Conservation (phyloP, 768 basidiomycete genomes). For the Suillus alpinus region DNA sequence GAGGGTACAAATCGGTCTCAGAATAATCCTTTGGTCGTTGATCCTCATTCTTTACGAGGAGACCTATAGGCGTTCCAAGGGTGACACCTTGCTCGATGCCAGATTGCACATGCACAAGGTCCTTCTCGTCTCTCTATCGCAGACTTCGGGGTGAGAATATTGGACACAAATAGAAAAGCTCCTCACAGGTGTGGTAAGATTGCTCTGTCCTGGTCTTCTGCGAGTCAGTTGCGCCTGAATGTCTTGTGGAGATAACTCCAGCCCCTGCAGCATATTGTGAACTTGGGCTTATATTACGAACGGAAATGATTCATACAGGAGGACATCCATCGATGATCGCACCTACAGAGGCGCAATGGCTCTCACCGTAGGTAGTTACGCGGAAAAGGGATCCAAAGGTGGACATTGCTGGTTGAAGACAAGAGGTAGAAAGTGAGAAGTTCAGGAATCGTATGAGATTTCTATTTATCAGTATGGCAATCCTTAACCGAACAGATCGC, state of each 20-base stretch:
- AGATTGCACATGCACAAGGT: slow-evolving; percentile 89
- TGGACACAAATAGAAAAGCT: background rate
- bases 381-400: slow-evolving; percentile 89
- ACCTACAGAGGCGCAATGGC: slow-evolving; percentile 94
- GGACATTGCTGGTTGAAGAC: slow-evolving; percentile 59
- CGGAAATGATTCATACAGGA: slow-evolving; percentile 56
- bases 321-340: slow-evolving; percentile 98
- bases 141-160: slow-evolving; percentile 7
- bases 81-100: slow-evolving; percentile 93
- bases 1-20: slow-evolving; percentile 96
- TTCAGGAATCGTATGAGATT: background rate
- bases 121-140: slow-evolving; percentile 87
- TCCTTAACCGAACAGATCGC: slow-evolving; percentile 22
- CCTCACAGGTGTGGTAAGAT: slow-evolving; percentile 92
- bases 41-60: slow-evolving; percentile 97
- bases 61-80: slow-evolving; percentile 94
- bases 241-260: slow-evolving; percentile 75
- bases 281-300: slow-evolving; percentile 3
- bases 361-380: slow-evolving; percentile 97
- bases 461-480: slow-evolving; percentile 16
- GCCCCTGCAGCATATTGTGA: slow-evolving; percentile 52
- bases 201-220: slow-evolving; percentile 91
- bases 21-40: slow-evolving; percentile 98
- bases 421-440: slow-evolving; percentile 11
- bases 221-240: slow-evolving; percentile 91